Base-by-base conservation (phyloP, 352 stramenopile species). In the Phytophthora boehmeriae region DNA sequence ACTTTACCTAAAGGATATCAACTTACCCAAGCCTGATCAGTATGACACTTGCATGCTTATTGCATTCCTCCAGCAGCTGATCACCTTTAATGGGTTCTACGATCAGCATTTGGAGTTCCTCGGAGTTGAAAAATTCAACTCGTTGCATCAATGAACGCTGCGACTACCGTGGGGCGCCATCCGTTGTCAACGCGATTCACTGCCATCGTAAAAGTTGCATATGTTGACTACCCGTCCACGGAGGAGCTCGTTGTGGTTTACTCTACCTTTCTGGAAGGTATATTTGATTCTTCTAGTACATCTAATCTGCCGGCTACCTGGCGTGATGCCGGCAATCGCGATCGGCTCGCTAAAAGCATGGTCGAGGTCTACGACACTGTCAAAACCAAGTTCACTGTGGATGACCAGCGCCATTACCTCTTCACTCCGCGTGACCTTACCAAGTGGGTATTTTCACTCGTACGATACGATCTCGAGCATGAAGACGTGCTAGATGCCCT, bases 31-130 rank as follows among this genome's bases (percentile, higher is more conserved):
- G 38, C 94, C 94, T 0, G 96, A 98, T 57, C 83, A 94, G 68
- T 98, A 98, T 68, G 90, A 97, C 59, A 98, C 96, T 41, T 98
- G 95, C 69, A 97, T 98, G 89, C 80, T 98, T 19, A 97, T 98
- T 23, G 93, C 95, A 4, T 98, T 98, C 68, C 74, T 98, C 2
- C 96, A 98, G 71, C 95, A 98, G 67, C 66, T 98, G 19, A 76
- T 98, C 53, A 98, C 95, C 0, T 97, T 98, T 62, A 86, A 94
- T 20, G 96, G 96, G n/a, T 98, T 98, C 60, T 99, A 98, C 73
- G 91, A 98, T 58, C 86, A 93, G 17, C 79, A 95, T 39, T 68
- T 98, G 19, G 93, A 98, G 73, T 98, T 98, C 59, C 70, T 98
- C 19, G 81, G 89, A 16, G 75, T 98, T 10, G 93, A 98, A 49